Conservation (phyloP, 2,329 filamentous ascomycete genomes). For the Penicillium sp. region DNA sequence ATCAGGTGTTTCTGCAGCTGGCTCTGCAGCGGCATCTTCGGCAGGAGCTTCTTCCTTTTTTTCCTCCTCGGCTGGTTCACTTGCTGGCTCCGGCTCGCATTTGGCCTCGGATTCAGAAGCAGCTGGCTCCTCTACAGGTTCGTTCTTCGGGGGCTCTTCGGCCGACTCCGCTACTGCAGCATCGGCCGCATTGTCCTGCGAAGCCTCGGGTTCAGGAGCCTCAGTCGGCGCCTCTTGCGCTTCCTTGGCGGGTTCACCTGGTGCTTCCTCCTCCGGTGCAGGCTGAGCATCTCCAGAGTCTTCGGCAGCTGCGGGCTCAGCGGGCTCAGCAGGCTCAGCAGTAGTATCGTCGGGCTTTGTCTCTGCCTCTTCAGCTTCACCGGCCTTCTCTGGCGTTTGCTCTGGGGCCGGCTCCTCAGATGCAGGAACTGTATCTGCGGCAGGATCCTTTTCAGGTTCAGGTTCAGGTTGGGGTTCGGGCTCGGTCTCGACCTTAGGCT, state of each 20-base stretch:
- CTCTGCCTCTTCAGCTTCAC: no score
- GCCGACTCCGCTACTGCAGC: not conserved
- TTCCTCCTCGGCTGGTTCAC: constrained; percentile 4
- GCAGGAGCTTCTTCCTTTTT: constrained; percentile 2
- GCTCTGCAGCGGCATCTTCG: not conserved
- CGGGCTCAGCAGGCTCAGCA: not conserved
- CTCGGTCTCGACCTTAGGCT: constrained; percentile 4
- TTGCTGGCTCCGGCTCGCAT: not conserved
- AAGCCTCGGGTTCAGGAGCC: constrained; percentile 2
- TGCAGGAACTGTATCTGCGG: constrained; percentile 10
- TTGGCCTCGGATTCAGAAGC: constrained; percentile 1
- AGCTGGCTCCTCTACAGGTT: not conserved
- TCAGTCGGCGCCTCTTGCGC: not conserved
- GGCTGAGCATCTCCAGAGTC: constrained; percentile 1
- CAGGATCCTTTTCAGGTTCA: constrained; percentile 12
- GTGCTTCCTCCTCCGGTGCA: constrained; percentile 11
- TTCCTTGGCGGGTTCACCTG: constrained; percentile 10
- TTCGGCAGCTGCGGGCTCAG: not conserved
- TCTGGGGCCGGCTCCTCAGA: not conserved
- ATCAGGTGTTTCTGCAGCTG: constrained; percentile 9
- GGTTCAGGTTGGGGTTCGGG: constrained; percentile 1
- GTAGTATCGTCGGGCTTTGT: not conserved
- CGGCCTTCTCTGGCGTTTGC: not conserved
- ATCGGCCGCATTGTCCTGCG: not conserved
- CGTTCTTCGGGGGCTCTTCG: not conserved